phyloP scores from a whole-genome alignment of 495 filamentous ascomycete genomes.

The Penicillium malachiteum region DNA sequence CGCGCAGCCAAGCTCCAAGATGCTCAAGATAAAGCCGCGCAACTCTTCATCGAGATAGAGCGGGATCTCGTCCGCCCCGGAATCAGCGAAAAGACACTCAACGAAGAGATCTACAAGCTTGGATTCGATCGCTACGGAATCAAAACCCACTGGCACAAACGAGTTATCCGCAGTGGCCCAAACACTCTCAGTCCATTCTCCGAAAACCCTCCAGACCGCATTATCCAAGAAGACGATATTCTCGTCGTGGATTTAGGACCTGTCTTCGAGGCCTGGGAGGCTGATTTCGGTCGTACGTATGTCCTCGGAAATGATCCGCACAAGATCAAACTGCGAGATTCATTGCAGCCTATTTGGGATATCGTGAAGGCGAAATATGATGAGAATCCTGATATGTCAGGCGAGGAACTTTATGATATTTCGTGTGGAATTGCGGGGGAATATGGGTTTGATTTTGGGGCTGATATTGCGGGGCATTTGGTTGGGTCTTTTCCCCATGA shows the following conservation, averaged over 20 bases:
- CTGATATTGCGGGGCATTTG: conserved; percentile 45
- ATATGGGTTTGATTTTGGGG: conserved; percentile 43
- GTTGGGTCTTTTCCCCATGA: conserved; percentile 47
- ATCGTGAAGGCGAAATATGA: conserved; percentile 36
- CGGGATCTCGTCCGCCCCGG: conserved; percentile 43
- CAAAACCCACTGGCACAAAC: conserved; percentile 52
- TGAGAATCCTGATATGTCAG: conserved; percentile 40
- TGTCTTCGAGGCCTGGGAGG: conserved; percentile 53
- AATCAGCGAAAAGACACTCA: conserved; percentile 46
- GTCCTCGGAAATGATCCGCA: conserved; percentile 47
- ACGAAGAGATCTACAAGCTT: conserved; percentile 47
- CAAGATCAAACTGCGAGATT: conserved; percentile 43
- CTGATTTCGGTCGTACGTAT: conserved; percentile 50
- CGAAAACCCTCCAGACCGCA: conserved; percentile 49
- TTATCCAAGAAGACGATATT: conserved; percentile 48
- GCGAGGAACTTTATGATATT: conserved; percentile 41
- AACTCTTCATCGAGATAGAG: conserved; percentile 51
- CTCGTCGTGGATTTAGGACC: conserved; percentile 50
- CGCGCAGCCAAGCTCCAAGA: conserved; percentile 40
- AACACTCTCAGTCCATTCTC: conserved; percentile 47
- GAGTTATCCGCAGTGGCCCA: conserved; percentile 48
- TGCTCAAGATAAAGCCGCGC: conserved; percentile 42
- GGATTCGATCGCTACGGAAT: conserved; percentile 44
- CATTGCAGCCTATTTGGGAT: conserved; percentile 44
- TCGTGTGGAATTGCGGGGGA: conserved; percentile 26